phyloP scores from a whole-genome alignment of 352 stramenopile genomes.

The Globisporangium cystogenes region DNA sequence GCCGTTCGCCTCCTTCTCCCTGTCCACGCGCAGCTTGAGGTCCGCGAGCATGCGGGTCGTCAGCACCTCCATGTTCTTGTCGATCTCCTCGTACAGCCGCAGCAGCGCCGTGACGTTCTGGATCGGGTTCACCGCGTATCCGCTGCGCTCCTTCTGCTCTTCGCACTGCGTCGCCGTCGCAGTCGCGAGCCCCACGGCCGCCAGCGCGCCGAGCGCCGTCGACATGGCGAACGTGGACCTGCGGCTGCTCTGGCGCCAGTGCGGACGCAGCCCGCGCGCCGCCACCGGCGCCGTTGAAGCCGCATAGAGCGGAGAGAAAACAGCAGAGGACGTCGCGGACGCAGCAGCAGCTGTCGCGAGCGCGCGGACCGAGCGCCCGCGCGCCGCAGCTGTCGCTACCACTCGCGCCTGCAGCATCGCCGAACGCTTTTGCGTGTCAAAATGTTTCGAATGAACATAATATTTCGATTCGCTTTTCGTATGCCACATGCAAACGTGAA shows the following conservation, averaged over 20 bases:
- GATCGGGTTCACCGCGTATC: conserved; percentile 58
- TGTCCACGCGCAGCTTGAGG: conserved; percentile 47
- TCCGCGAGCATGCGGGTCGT: conserved; percentile 63
- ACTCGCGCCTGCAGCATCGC: background rate
- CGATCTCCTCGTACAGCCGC: conserved; percentile 76
- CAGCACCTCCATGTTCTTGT: conserved; percentile 81
- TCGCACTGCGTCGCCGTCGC: conserved; percentile 17
- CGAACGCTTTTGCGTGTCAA: too few species aligned
- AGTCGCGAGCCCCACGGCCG: conserved; percentile 12
- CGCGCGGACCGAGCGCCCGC: too few species aligned
- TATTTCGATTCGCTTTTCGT: too few species aligned
- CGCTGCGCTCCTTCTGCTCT: conserved; percentile 12
- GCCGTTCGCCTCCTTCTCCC: conserved; percentile 34
- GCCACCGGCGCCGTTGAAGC: background rate
- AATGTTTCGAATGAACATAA: too few species aligned
- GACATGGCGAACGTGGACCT: background rate
- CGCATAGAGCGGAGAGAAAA: too few species aligned
- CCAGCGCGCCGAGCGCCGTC: background rate
- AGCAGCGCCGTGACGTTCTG: conserved; percentile 65
- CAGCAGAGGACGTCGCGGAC: background rate
- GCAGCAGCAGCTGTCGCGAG: background rate
- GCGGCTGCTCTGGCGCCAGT: conserved; percentile 1
- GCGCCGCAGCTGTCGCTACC: too few species aligned
- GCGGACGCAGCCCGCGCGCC: conserved; percentile 5
- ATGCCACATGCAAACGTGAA: too few species aligned